Base-by-base conservation (phyloP, 75 land plant genomes). In the Cryptomeria japonica region DNA sequence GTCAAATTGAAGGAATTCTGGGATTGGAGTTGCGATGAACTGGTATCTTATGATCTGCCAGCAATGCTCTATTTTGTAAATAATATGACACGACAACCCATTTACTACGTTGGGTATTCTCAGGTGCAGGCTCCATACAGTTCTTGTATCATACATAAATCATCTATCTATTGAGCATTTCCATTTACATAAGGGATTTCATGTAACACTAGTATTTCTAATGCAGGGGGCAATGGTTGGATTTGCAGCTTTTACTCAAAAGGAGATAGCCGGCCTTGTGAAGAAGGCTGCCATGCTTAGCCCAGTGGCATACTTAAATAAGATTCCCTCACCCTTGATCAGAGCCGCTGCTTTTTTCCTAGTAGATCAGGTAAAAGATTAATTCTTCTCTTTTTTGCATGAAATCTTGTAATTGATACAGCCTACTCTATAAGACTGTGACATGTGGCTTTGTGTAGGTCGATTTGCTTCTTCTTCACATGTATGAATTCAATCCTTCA, bases 11-110 rank as follows among this genome's bases (percentile, higher is more conserved):
- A 97, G 97, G 93, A 88, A 18, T 97, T 83, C 78, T 95, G 98
- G 98, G 78, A 95, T 80, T 97, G 98, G 98, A 88, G 89, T 79
- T 93, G 95, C 93, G 97, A 97, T 90, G 95, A 97, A 84, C 87
- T 95, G 61, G 96, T 92, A 42, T 55, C 88, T 6, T 90, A 91
- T 83, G 98, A 97, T 73, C 88, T 97, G 80, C 96, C 98, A 28
- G 89, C 94, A 10, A 87, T 88, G 80, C 76, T 95, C 55, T 78
- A 87, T 18, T 92, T 89, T 85, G 97, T 97, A 5, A 84, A 92
- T 86, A 6, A 84, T 47, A 90, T 88, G 36, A 90, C 98, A 8
- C 88, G 87, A 2, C 93, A 91, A 89, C 90, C 91, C 38, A 85
- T 94, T 31, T 89, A 93, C 87, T 97, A 94, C 85, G 96, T 95